phyloP scores from a whole-genome alignment of 176 grass and related monocot genomes.

The Neostapfia colusana region DNA sequence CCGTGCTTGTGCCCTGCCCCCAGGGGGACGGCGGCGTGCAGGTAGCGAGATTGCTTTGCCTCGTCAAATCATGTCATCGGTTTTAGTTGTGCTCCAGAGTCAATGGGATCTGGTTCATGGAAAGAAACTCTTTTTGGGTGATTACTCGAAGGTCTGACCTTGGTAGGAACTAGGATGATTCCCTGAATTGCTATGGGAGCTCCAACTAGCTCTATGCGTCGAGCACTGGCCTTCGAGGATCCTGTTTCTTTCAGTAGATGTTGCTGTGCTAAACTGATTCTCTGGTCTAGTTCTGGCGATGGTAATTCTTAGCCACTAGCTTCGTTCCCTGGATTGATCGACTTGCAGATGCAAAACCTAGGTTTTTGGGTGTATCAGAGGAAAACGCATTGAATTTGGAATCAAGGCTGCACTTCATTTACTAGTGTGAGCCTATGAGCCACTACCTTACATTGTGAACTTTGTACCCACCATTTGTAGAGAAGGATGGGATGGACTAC shows the following conservation, averaged over 20 bases:
- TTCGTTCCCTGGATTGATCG: neutral
- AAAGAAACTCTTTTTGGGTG: too few species aligned
- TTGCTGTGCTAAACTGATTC: neutral
- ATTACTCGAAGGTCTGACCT: neutral
- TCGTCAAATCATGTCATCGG: neutral
- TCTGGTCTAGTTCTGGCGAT: neutral
- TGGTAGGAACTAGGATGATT: neutral
- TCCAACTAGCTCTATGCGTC: neutral
- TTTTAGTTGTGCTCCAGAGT: slow-evolving; percentile 14
- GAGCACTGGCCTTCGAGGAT: neutral
- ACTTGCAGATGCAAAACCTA: neutral
- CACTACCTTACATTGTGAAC: neutral
- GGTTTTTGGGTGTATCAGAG: neutral
- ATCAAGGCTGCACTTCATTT: neutral
- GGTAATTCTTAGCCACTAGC: neutral
- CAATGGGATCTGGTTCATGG: slow-evolving; percentile 34
- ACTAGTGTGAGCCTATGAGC: neutral
- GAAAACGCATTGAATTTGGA: neutral
- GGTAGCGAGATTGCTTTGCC: slow-evolving; percentile 38
- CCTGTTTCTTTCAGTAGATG: neutral
- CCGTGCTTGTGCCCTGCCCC: slow-evolving; percentile 47
- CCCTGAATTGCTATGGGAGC: slow-evolving; percentile 8
- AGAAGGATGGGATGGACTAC: neutral
- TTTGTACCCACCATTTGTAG: neutral
- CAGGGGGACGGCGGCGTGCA: slow-evolving; percentile 58